A percentile compares a stretch with the other conserved stretches of the same genome.
Evolutionary conservation across 306 rosid species (phyloP).

Genomic region (Urtica urens): DNA sequence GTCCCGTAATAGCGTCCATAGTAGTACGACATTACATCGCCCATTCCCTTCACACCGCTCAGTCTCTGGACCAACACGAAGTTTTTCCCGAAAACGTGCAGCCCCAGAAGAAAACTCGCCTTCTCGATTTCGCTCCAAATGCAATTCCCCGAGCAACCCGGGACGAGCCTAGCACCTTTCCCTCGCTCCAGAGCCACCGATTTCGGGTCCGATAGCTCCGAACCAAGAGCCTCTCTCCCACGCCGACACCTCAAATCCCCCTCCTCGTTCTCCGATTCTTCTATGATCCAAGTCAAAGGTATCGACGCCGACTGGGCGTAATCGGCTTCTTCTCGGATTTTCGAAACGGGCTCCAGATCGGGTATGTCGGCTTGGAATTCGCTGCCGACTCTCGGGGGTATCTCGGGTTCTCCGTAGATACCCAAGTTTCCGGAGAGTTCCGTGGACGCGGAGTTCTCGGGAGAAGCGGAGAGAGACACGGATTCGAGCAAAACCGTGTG

Average conservation of each 20-base stretch:
- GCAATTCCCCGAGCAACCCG: constrained; percentile 41
- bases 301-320: constrained; percentile 25
- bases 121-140: constrained; percentile 59
- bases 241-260: constrained; percentile 15
- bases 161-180: constrained; percentile 37
- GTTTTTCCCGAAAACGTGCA: constrained; percentile 79
- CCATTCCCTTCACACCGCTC: constrained; percentile 52
- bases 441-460: constrained; percentile 34
- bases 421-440: constrained; percentile 33
- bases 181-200: constrained; percentile 15
- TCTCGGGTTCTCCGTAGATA: constrained; percentile 48
- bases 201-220: constrained; percentile 14
- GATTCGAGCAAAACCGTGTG: constrained; percentile 25
- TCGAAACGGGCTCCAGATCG: constrained; percentile 27
- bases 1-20: constrained; percentile 75
- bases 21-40: constrained; percentile 65
- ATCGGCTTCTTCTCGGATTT: constrained; percentile 24
- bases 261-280: constrained; percentile 27
- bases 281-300: constrained; percentile 43
- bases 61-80: constrained; percentile 60
- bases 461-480: constrained; percentile 31
- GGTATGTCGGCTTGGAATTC: constrained; percentile 65
- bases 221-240: constrained; percentile 7
- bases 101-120: constrained; percentile 61
- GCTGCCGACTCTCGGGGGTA: constrained; percentile 62